Evolutionary conservation across 345 rosid genomes (phyloP), one percentile per base, ranked within the genome.

Genomic region (Erodium maritimum): DNA sequence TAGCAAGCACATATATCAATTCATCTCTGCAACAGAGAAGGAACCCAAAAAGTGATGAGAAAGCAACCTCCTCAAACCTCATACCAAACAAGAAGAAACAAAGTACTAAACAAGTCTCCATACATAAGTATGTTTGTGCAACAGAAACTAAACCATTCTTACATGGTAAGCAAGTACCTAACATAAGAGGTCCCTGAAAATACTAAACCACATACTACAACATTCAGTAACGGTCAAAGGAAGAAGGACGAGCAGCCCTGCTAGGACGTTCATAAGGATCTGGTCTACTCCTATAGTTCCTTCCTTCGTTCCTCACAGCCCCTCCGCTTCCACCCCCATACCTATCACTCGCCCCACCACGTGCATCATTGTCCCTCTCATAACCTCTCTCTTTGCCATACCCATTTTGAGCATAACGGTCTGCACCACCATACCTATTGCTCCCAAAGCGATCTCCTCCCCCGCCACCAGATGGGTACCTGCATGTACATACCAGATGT

Each of bases 261-360:
- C 80, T 67, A 4, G 96, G 87, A 34, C 97, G 84, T 23, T 90
- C 97, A 42, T 85, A 94, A 2, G 97, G 99, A 34, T 76, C 83
- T 3, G 81, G 67, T 65, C 91, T 80, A 63, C 64, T 85, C 67
- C 96, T 73, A 71, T 82, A 90, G 68, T 79, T 77, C 73, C 95
- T 80, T 45, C 79, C 87, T 19, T 85, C 97, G 0, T 71, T 70
- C 8, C 86, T 71, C 21, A 75, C 72, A 0, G 94, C 88, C 10
- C 96, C 99, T 14, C 96, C 99, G 37, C 37, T 11, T 55, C 95
- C 96, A 63, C 71, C 67, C 55, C 79, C 80, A 25, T 80, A 87
- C 74, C 97, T 76, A 55, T 87, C 90, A 61, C 64, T 64, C 24
- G 82, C 87, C 33, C 79, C 90, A 59, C 79, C 90, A 59, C 88